Percentiles rank a stretch among this genome's conserved stretches.
Conservation (phyloP, 2,329 filamentous ascomycete genomes). For the Calonectria montana region DNA sequence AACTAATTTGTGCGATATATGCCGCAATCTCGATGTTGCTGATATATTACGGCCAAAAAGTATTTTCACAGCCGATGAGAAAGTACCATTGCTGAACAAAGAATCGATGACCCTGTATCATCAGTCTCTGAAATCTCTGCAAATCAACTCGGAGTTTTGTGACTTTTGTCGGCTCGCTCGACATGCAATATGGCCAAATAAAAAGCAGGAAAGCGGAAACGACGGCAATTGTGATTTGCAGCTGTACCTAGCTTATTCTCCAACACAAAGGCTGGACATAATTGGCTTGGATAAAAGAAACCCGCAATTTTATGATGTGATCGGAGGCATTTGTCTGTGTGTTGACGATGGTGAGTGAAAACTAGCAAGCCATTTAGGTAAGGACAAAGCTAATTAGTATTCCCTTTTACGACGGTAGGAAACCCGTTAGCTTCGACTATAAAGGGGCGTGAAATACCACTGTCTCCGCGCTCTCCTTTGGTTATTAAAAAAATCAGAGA, state of each 20-base stretch:
- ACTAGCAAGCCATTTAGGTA: too few species aligned
- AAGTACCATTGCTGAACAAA: neutral
- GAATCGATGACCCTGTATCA: neutral
- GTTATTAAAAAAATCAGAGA: neutral
- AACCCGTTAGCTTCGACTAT: neutral
- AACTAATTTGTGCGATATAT: neutral
- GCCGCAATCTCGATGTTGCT: neutral
- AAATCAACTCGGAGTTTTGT: neutral
- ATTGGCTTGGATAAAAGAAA: neutral
- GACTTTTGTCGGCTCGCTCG: neutral
- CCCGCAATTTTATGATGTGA: neutral
- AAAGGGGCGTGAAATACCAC: neutral
- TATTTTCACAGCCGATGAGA: neutral
- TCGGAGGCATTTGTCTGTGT: neutral
- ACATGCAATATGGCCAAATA: neutral
- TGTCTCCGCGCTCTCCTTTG: neutral
- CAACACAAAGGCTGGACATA: neutral
- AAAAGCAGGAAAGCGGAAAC: neutral
- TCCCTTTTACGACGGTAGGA: neutral
- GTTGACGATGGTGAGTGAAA: neutral
- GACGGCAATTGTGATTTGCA: neutral
- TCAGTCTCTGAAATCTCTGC: neutral
- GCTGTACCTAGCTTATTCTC: neutral
- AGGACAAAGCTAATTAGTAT: neutral
- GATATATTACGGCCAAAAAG: neutral